phyloP scores from a whole-genome alignment of 768 basidiomycete species.

The Mycena epipterygia region DNA sequence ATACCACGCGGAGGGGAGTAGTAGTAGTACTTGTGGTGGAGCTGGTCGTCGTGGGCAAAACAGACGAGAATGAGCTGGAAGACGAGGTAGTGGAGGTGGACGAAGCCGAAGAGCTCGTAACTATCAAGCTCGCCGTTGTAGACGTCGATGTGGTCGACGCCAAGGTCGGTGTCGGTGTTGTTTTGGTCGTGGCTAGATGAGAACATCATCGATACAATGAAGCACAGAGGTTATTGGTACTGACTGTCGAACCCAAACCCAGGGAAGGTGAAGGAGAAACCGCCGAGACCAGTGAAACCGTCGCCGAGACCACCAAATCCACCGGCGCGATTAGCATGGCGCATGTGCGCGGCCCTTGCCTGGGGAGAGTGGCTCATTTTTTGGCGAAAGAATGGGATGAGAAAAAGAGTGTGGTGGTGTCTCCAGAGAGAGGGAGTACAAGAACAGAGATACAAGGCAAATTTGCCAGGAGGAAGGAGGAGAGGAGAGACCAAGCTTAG shows the following conservation, averaged over 20 bases:
- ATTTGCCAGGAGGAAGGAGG: too few relatives aligned
- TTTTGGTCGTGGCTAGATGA: neutral
- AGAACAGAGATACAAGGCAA: neutral
- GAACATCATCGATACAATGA: too few relatives aligned
- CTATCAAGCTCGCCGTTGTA: neutral
- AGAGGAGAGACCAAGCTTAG: too few relatives aligned
- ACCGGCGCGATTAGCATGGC: slow-evolving; percentile 30
- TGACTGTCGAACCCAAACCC: too few relatives aligned
- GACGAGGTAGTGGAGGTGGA: neutral
- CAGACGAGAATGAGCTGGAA: too few relatives aligned
- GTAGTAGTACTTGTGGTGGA: neutral
- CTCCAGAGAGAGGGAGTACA: slow-evolving; percentile 24
- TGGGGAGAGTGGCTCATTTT: slow-evolving; percentile 30
- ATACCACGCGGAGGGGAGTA: neutral
- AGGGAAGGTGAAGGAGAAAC: too few relatives aligned
- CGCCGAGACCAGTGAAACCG: neutral
- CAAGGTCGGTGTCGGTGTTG: neutral
- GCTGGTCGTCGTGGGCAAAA: neutral
- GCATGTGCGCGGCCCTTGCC: slow-evolving; percentile 22
- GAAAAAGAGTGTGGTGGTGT: slow-evolving; percentile 35
- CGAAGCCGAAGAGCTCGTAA: neutral
- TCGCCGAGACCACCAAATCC: slow-evolving; percentile 15
- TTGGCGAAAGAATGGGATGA: slow-evolving; percentile 13
- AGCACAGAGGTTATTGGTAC: too few relatives aligned
- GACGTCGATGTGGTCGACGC: neutral